These are phyloP conservation scores for Catenaria anguillulae DNA, from an alignment of 371 early-diverging fungal species.

Conservation along the genomic window DNA sequence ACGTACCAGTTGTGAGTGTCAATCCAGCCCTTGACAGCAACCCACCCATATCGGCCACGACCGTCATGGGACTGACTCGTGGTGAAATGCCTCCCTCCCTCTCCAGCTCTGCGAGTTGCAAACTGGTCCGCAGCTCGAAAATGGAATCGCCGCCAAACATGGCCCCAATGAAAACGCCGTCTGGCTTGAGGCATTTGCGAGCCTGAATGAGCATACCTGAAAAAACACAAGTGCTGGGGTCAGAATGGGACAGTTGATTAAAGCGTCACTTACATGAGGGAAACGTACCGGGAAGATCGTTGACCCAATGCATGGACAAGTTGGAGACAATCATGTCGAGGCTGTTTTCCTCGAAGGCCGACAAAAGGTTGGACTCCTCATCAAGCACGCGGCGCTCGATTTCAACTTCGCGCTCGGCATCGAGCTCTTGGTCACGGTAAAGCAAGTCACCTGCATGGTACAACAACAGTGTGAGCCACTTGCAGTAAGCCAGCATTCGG, in stretches of 20 bases:
- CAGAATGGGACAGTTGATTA: conserved; percentile 1
- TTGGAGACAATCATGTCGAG: conserved; percentile 75
- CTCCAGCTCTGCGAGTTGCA: conserved; percentile 83
- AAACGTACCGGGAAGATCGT: conserved; percentile 67
- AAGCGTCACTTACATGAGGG: no score
- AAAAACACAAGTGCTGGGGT: no score
- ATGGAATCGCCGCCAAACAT: conserved; percentile 89
- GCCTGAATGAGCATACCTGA: conserved; percentile 64
- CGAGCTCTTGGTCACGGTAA: conserved; percentile 39
- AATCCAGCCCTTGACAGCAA: conserved; percentile 73
- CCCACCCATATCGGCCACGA: conserved; percentile 54
- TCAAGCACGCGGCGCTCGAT: conserved; percentile 64
- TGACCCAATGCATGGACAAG: conserved; percentile 85
- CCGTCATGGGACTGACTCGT: conserved; percentile 79
- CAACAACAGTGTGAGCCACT: not conserved
- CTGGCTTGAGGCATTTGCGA: conserved; percentile 62
- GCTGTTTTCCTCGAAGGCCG: conserved; percentile 60
- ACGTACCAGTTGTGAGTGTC: conserved; percentile 52
- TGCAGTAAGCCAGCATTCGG: no score
- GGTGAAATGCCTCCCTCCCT: conserved; percentile 83
- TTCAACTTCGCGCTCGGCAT: conserved; percentile 35
- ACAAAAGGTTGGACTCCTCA: conserved; percentile 43
- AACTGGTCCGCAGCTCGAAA: conserved; percentile 70
- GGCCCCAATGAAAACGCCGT: conserved; percentile 81
- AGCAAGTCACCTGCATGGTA: conserved; percentile 42